Evolutionary conservation across 805 yeast genomes (phyloP), one percentile per base, ranked within the genome.

Genomic region (Dipodascopsis uninucleata): DNA sequence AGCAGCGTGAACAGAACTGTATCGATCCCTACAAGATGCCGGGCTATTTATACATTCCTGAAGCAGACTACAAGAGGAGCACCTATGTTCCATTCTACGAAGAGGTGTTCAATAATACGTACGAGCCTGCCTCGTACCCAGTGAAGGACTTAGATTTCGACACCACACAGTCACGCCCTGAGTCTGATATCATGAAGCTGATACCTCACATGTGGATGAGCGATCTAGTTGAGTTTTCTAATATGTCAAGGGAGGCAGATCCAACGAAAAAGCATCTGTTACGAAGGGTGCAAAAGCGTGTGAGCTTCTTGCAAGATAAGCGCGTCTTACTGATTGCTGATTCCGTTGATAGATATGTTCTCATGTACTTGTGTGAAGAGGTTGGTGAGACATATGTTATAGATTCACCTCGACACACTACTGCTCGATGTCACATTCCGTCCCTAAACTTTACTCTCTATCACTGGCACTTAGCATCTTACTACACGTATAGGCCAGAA

Each of bases 401-500:
- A 3, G 32, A 31, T n/a, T 39, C 36, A 5, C 36, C 33, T 18
- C 28, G 24, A 20, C 48, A 39, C 21, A 28, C 45, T 9, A 39
- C 46, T 5, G 52, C 46, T 21, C 26, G 36, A 10, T 50, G 55
- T 34, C 45, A 43, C 20, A 23, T 43, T 14, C 52, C 52, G 1
- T 8, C 21, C 4, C 28, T 45, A 12, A 50, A 50, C 42, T 36
- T 50, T 28, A 50, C 55, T 1, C 21, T 50, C 33, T 20, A 36
- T 26, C 52, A 50, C 23, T 50, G 55, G 55, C 55, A 50, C 20
- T 20, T 50, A 23, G 39, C 52, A 17, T 33, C 49, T 12, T 36
- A 33, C 37, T 36, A 36, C 9, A 39, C 52, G 8, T 25, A 33
- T 28, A 37, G 42, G 5, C 54, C 54, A 5, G 33, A 32, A 5